Evolutionary conservation across 1,139 yeast species (phyloP).

Genomic region (Saccharomyces hybrid): DNA sequence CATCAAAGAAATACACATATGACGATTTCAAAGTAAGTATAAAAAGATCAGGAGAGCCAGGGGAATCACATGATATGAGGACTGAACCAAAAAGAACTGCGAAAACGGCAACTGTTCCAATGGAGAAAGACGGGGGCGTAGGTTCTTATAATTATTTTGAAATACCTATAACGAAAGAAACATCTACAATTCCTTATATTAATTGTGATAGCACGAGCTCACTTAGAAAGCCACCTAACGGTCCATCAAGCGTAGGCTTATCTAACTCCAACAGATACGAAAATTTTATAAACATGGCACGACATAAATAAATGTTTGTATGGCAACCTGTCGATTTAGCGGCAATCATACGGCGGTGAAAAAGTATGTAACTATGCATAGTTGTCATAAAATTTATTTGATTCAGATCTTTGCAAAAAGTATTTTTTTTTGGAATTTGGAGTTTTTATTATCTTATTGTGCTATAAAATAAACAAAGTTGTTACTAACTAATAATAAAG

Average conservation of each 20-base stretch:
- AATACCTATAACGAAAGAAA: conserved; percentile 18
- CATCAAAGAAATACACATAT: not conserved
- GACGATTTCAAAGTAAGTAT: not conserved
- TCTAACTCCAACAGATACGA: conserved; percentile 12
- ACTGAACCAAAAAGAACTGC: conserved; percentile 4
- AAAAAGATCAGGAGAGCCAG: not conserved
- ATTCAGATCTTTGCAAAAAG: not conserved
- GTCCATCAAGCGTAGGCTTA: not conserved
- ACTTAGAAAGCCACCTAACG: not conserved
- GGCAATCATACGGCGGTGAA: not conserved
- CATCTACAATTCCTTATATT: not conserved
- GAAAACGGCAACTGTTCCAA: not conserved
- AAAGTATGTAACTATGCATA: conserved; percentile 1
- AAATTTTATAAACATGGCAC: conserved; percentile 17
- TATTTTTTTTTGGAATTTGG: not conserved
- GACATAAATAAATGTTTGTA: conserved; percentile 1
- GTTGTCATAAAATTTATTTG: not conserved
- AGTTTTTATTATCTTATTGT: not conserved
- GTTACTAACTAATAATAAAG: conserved; percentile 6
- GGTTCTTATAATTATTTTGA: conserved; percentile 21
- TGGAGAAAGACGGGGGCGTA: conserved; percentile 7
- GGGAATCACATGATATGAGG: not conserved
- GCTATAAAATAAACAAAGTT: conserved; percentile 1
- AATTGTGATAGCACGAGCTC: not conserved
- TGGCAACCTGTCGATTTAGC: not conserved